phyloP scores from a whole-genome alignment of 2,329 filamentous ascomycete species.

The Pyrenophora graminea region DNA sequence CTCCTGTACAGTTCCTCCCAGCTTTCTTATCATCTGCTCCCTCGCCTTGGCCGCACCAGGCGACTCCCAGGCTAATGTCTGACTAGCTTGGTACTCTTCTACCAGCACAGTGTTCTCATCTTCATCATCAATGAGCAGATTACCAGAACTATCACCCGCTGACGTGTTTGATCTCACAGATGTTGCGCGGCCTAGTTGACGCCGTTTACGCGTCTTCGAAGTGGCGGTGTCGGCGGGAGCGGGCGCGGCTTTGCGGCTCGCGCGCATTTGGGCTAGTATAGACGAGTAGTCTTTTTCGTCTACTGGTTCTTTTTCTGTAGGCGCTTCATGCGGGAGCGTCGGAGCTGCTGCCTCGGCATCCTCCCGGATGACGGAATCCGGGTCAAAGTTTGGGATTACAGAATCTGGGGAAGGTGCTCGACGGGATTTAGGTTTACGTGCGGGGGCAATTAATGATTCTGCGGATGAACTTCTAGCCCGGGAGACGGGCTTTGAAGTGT shows the following conservation, averaged over 20 bases:
- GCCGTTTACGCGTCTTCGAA: conserved; percentile 25
- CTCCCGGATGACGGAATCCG: conserved; percentile 24
- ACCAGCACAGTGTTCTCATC: conserved; percentile 23
- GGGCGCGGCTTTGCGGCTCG: conserved; percentile 33
- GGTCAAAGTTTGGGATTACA: conserved; percentile 24
- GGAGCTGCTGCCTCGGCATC: conserved; percentile 16
- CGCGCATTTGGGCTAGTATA: conserved; percentile 38
- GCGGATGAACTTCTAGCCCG: conserved; percentile 26
- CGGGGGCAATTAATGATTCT: conserved; percentile 26
- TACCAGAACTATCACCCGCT: conserved; percentile 32
- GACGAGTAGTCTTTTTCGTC: conserved; percentile 40
- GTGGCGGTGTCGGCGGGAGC: conserved; percentile 26
- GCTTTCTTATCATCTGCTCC: conserved; percentile 42
- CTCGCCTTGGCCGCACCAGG: conserved; percentile 41
- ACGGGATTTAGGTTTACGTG: conserved; percentile 11
- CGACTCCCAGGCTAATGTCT: conserved; percentile 47
- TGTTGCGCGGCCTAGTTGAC: conserved; percentile 40
- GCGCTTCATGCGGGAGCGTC: conserved; percentile 8
- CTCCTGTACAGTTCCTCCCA: conserved; percentile 43
- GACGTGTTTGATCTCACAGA: conserved; percentile 38
- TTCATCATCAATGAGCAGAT: conserved; percentile 23
- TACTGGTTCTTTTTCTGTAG: conserved; percentile 15
- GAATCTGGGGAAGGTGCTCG: conserved; percentile 24
- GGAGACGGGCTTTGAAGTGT: conserved; percentile 20
- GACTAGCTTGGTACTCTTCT: conserved; percentile 42